These are phyloP conservation scores for Pyrenopolyporus hunteri DNA, from an alignment of 495 filamentous ascomycete species.

Conservation along the genomic window DNA sequence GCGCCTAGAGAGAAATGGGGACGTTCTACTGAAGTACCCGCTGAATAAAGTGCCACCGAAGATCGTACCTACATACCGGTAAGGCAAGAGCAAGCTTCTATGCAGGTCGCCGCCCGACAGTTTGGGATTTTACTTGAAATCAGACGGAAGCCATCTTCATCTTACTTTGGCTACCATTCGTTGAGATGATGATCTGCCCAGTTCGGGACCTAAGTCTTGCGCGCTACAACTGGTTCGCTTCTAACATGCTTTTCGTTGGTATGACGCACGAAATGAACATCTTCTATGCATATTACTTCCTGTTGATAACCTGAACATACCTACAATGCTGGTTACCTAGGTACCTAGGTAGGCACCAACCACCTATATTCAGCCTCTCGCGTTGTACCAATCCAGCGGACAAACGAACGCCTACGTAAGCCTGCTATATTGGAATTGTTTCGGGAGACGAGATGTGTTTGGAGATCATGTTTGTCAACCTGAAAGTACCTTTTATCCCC, in stretches of 20 bases:
- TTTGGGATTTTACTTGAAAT: constrained; percentile 20
- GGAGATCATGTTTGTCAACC: constrained; percentile 23
- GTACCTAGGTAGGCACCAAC: too few relatives aligned
- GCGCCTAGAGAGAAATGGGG: background rate
- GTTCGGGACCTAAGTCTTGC: background rate
- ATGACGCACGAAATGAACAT: constrained; percentile 4
- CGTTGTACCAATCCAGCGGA: constrained; percentile 18
- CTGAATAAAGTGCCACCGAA: constrained; percentile 26
- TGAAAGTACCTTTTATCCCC: too few relatives aligned
- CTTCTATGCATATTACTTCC: constrained; percentile 15
- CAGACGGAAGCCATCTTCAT: constrained; percentile 2
- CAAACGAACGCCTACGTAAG: constrained; percentile 36
- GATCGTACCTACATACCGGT: constrained; percentile 21
- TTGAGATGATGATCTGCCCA: background rate
- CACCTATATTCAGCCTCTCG: constrained; percentile 7
- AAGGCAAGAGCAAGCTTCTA: constrained; percentile 14
- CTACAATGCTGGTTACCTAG: too few relatives aligned
- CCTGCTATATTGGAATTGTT: constrained; percentile 31
- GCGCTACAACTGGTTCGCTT: constrained; percentile 22
- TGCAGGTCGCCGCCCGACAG: constrained; percentile 31
- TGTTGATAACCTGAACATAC: too few relatives aligned
- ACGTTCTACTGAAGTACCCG: constrained; percentile 25
- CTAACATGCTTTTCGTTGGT: constrained; percentile 1
- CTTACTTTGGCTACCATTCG: constrained; percentile 9
- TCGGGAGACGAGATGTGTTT: constrained; percentile 32